Conservation (phyloP, 805 yeast species). For the Yarrowia osloensis region DNA sequence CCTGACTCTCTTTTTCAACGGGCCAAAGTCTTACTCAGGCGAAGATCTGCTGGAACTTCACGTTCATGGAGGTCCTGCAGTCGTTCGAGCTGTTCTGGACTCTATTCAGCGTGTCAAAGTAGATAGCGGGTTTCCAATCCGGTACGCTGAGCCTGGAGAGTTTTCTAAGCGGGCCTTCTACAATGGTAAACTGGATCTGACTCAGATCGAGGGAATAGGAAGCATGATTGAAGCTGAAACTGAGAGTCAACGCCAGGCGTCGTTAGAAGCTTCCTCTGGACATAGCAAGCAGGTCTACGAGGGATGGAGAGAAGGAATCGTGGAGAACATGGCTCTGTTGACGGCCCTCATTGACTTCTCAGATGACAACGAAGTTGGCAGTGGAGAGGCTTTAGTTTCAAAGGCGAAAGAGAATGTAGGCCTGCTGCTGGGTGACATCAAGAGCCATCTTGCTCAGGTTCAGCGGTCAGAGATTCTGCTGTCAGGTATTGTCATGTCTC, state of each 20-base stretch:
- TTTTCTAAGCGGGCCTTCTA: conserved; percentile 84
- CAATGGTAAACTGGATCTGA: conserved; percentile 79
- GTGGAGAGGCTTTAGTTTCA: conserved; percentile 51
- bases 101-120: conserved; percentile 51
- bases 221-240: conserved; percentile 93
- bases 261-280: conserved; percentile 74
- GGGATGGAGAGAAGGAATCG: conserved; percentile 66
- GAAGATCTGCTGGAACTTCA: conserved; percentile 91
- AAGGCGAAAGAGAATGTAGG: conserved; percentile 51
- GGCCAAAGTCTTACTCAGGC: conserved; percentile 86
- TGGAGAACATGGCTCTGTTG: conserved; percentile 68
- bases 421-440: conserved; percentile 50
- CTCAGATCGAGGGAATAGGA: conserved; percentile 87
- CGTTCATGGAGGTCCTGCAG: conserved; percentile 91
- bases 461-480: conserved; percentile 53
- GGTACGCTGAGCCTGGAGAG: conserved; percentile 93
- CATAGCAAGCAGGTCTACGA: conserved; percentile 55
- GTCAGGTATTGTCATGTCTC: conserved; percentile 69
- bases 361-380: conserved; percentile 82
- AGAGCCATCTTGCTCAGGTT: conserved; percentile 40
- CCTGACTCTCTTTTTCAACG: conserved; percentile 63
- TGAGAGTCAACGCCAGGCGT: conserved; percentile 77
- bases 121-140: conserved; percentile 48
- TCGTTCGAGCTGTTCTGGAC: conserved; percentile 63
- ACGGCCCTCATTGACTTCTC: conserved; percentile 94